Conservation (phyloP, 2,329 filamentous ascomycete species). For the Phaeosphaeria sp. region DNA sequence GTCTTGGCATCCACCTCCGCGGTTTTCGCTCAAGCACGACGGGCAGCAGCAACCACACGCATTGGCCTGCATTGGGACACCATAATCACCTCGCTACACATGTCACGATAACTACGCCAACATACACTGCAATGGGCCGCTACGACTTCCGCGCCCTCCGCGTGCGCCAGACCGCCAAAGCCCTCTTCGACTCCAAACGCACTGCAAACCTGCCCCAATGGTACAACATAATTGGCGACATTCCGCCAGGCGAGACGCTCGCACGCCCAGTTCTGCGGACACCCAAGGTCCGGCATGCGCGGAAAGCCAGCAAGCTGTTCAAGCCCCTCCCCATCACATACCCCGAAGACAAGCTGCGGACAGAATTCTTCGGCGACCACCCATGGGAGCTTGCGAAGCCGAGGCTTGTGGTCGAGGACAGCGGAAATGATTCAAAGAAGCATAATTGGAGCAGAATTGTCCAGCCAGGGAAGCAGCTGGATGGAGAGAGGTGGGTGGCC, state of each 20-base stretch:
- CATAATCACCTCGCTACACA: background rate
- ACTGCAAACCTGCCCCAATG: slow-evolving; percentile 58
- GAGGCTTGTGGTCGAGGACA: slow-evolving; percentile 80
- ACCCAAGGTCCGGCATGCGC: slow-evolving; percentile 48
- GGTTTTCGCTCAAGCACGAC: slow-evolving; percentile 38
- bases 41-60: slow-evolving; percentile 6
- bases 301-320: slow-evolving; percentile 77
- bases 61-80: slow-evolving; percentile 6
- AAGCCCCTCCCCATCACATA: slow-evolving; percentile 79
- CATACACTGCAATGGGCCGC: slow-evolving; percentile 54
- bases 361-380: slow-evolving; percentile 88
- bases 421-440: slow-evolving; percentile 78
- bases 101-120: background rate
- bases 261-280: slow-evolving; percentile 62
- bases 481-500: slow-evolving; percentile 75
- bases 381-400: slow-evolving; percentile 96
- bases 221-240: slow-evolving; percentile 63
- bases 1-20: slow-evolving; percentile 29
- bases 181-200: slow-evolving; percentile 55
- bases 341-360: slow-evolving; percentile 81
- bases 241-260: slow-evolving; percentile 67
- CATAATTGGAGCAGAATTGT: slow-evolving; percentile 81
- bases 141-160: slow-evolving; percentile 60
- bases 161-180: slow-evolving; percentile 60
- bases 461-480: slow-evolving; percentile 77